Percentiles rank a stretch among this genome's conserved stretches.
Evolutionary conservation across 2,329 filamentous ascomycete genomes (phyloP).

Genomic region (Cladophialophora psammophila): DNA sequence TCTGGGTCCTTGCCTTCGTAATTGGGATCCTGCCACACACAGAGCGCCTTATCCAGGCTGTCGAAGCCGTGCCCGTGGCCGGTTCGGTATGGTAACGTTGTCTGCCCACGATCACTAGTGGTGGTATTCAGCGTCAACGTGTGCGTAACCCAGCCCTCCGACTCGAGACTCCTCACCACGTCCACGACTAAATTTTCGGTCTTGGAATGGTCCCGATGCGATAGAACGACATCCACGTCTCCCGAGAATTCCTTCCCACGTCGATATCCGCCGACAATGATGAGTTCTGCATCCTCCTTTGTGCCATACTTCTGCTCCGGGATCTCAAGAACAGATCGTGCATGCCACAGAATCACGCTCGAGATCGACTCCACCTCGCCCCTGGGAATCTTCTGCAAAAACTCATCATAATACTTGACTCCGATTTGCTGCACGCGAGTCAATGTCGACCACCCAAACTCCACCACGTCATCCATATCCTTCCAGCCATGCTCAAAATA

Average conservation of each 20-base stretch:
- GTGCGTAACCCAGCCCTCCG: conserved; percentile 76
- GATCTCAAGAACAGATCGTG: conserved; percentile 46
- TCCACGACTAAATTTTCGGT: conserved; percentile 75
- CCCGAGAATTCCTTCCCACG: conserved; percentile 76
- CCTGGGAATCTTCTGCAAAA: conserved; percentile 74
- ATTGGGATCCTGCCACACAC: conserved; percentile 83
- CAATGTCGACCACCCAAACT: conserved; percentile 78
- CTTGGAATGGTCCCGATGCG: conserved; percentile 73
- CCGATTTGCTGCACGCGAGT: conserved; percentile 90
- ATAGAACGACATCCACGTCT: conserved; percentile 87
- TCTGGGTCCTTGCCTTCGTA: conserved; percentile 44
- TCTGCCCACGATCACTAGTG: conserved; percentile 76
- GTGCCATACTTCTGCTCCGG: conserved; percentile 38
- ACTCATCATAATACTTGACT: conserved; percentile 90
- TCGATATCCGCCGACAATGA: conserved; percentile 81
- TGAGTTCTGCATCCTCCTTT: conserved; percentile 61
- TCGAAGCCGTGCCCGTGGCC: conserved; percentile 73
- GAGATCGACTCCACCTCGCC: conserved; percentile 76
- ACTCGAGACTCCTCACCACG: conserved; percentile 75
- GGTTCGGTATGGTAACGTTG: conserved; percentile 63
- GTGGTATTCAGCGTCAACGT: conserved; percentile 74
- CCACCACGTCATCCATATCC: conserved; percentile 84
- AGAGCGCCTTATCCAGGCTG: conserved; percentile 86
- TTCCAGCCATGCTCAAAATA: conserved; percentile 78
- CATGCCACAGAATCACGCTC: conserved; percentile 68